phyloP scores from a whole-genome alignment of 306 rosid genomes.

The Lithocarpus polystachyus region DNA sequence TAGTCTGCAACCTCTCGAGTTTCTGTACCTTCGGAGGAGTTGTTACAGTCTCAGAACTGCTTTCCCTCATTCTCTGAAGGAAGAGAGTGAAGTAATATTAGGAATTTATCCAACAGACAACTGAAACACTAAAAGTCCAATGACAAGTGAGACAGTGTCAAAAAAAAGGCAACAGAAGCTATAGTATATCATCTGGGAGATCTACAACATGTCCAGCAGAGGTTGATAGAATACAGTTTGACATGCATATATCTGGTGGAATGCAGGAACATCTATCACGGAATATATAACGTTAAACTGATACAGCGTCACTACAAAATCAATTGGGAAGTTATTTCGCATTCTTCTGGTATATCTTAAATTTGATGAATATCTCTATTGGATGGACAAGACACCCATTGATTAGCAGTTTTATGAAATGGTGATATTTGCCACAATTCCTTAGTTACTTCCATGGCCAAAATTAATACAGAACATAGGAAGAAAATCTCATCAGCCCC shows the following conservation, averaged over 20 bases:
- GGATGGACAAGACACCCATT: background rate
- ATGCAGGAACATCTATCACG: background rate
- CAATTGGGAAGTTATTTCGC: background rate
- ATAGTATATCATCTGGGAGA: background rate
- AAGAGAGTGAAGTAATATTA: background rate
- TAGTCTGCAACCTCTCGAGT: conserved; percentile 57
- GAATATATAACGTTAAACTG: background rate
- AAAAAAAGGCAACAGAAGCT: background rate
- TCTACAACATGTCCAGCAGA: background rate
- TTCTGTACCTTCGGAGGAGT: conserved; percentile 55
- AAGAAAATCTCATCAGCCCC: background rate
- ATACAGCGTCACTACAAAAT: background rate
- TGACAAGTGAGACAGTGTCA: background rate
- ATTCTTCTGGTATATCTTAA: background rate
- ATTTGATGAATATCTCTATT: background rate
- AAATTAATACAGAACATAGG: background rate
- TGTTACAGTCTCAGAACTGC: conserved; percentile 44
- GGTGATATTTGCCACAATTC: background rate
- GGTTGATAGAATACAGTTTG: background rate
- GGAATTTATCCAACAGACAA: background rate
- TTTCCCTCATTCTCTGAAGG: conserved; percentile 52
- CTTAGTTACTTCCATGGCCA: background rate
- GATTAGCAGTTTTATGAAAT: background rate
- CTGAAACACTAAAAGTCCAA: background rate
- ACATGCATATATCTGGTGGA: background rate